Conservation (phyloP, 1,284 basidiomycete species). For the Malassezia caprae region DNA sequence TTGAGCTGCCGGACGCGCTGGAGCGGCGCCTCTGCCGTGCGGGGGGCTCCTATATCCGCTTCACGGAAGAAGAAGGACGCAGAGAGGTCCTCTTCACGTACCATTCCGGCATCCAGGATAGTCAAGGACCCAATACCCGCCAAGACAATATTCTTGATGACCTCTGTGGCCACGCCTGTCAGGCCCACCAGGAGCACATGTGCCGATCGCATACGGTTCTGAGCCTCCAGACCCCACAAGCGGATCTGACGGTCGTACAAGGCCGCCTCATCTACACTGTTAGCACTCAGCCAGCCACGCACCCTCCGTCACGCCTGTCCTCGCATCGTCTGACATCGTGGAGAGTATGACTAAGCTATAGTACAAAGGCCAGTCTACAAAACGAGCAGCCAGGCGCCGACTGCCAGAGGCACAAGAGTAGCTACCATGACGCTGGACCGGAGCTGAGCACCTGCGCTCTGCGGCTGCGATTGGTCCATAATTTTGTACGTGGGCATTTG, state of each 20-base stretch:
- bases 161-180: slow-evolving; percentile 80
- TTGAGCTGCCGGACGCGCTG: slow-evolving; percentile 74
- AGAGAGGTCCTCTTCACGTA: slow-evolving; percentile 60
- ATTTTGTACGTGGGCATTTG: slow-evolving; percentile 29
- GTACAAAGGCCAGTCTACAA: neutral
- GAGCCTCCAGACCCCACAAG: slow-evolving; percentile 93
- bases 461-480: slow-evolving; percentile 10
- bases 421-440: neutral
- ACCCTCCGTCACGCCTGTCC: slow-evolving; percentile 10
- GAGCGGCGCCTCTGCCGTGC: slow-evolving; percentile 12
- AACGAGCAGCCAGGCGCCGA: neutral
- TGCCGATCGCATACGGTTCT: slow-evolving; percentile 88
- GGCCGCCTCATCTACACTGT: slow-evolving; percentile 63
- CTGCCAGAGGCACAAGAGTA: neutral
- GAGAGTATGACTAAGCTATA: slow-evolving; percentile 13
- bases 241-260: slow-evolving; percentile 95
- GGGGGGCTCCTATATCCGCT: slow-evolving; percentile 63
- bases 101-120: slow-evolving; percentile 53
- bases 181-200: slow-evolving; percentile 76
- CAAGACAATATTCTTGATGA: slow-evolving; percentile 74
- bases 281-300: slow-evolving; percentile 2
- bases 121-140: slow-evolving; percentile 56
- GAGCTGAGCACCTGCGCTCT: slow-evolving; percentile 9
- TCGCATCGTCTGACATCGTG: neutral
- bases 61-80: slow-evolving; percentile 88